Conservation (phyloP, 2,329 filamentous ascomycete species). For the Phaeosphaeriaceae sp. region DNA sequence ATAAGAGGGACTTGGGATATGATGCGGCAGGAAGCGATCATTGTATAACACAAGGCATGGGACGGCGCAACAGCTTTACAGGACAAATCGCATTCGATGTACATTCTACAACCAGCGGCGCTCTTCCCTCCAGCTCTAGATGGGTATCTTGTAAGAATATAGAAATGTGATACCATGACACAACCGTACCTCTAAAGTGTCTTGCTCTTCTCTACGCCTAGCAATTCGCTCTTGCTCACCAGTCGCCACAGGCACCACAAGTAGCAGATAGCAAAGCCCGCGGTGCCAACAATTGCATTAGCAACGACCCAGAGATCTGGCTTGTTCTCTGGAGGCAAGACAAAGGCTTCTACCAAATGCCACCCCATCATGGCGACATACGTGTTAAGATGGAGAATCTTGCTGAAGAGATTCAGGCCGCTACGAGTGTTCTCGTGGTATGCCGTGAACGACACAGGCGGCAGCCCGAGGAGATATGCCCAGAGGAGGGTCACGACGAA, state of each 20-base stretch:
- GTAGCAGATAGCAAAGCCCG: conserved; percentile 86
- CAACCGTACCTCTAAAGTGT: conserved; percentile 39
- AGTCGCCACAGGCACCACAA: conserved; percentile 85
- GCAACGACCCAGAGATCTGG: conserved; percentile 94
- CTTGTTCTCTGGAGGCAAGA: conserved; percentile 74
- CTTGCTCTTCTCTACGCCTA: conserved; percentile 48
- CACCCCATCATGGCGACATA: conserved; percentile 80
- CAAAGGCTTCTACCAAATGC: conserved; percentile 77
- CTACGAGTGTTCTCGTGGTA: conserved; percentile 61
- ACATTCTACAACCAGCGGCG: conserved; percentile 26
- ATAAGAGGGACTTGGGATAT: background rate
- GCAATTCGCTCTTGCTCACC: conserved; percentile 63
- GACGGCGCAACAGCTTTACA: conserved; percentile 37
- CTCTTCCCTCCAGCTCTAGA: conserved; percentile 38
- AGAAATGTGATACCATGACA: conserved; percentile 5
- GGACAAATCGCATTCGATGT: conserved; percentile 29
- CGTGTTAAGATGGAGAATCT: conserved; percentile 75
- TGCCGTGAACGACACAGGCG: conserved; percentile 74
- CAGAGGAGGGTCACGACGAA: conserved; percentile 83
- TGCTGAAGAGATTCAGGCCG: conserved; percentile 64
- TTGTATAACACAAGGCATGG: conserved; percentile 44
- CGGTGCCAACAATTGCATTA: conserved; percentile 86
- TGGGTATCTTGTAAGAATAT: conserved; percentile 27
- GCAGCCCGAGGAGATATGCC: conserved; percentile 88
- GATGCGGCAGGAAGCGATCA: background rate